Evolutionary conservation across 495 filamentous ascomycete species (phyloP).

Genomic region (Parathielavia appendiculata): DNA sequence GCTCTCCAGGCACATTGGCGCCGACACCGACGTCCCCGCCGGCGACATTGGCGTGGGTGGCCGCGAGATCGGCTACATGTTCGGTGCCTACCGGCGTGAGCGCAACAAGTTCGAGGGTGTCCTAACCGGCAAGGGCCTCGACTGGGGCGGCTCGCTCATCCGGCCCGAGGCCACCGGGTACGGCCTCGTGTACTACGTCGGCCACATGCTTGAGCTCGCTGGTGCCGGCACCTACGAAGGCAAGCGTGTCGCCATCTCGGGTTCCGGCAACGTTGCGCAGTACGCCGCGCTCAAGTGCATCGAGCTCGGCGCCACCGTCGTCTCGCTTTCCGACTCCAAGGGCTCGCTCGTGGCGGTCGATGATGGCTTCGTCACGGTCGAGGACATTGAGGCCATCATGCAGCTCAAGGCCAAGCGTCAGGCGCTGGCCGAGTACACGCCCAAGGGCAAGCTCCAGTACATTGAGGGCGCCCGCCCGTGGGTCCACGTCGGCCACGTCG

Average conservation of each 20-base stretch:
- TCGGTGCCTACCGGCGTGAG: slow-evolving; percentile 88
- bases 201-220: slow-evolving; percentile 91
- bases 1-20: slow-evolving; percentile 90
- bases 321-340: slow-evolving; percentile 92
- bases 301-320: slow-evolving; percentile 87
- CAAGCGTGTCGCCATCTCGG: slow-evolving; percentile 93
- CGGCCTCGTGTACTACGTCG: slow-evolving; percentile 95
- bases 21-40: slow-evolving; percentile 91
- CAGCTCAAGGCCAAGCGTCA: slow-evolving; percentile 81
- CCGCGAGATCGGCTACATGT: slow-evolving; percentile 90
- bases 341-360: slow-evolving; percentile 69
- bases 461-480: slow-evolving; percentile 84
- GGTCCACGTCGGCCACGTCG: slow-evolving; percentile 80
- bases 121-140: slow-evolving; percentile 89
- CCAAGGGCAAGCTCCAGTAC: slow-evolving; percentile 72
- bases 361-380: slow-evolving; percentile 63
- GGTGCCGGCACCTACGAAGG: slow-evolving; percentile 83
- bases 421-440: slow-evolving; percentile 59
- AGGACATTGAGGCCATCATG: slow-evolving; percentile 72
- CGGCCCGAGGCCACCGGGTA: slow-evolving; percentile 96
- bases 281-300: slow-evolving; percentile 96
- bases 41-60: slow-evolving; percentile 90
- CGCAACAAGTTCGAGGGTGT: slow-evolving; percentile 90
- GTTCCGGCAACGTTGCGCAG: slow-evolving; percentile 97
- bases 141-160: slow-evolving; percentile 92